Percentiles rank a stretch among this genome's conserved stretches.
Conservation (phyloP, 192 early-diverging fungal genomes). For the Backusella westeae region DNA sequence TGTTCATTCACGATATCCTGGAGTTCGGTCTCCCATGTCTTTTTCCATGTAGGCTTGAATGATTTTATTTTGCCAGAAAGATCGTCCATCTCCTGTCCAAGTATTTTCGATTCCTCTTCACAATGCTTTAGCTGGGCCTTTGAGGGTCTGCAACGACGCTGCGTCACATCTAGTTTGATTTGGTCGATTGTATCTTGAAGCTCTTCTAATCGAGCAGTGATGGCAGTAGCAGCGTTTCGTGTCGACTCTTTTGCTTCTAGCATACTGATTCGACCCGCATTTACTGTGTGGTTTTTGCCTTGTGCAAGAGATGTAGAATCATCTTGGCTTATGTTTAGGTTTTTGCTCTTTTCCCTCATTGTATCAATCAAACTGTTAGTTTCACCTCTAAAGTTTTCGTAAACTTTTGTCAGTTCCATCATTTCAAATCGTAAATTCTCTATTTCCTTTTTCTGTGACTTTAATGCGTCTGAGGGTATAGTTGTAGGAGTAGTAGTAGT, state of each 20-base stretch:
- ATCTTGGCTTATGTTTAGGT: not conserved
- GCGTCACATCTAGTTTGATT: constrained; percentile 68
- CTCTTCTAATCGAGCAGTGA: constrained; percentile 51
- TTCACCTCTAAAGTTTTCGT: not conserved
- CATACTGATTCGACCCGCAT: not conserved
- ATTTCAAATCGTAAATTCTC: not conserved
- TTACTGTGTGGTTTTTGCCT: not conserved
- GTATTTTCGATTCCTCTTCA: constrained; percentile 41
- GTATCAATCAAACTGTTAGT: not conserved
- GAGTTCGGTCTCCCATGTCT: constrained; percentile 77
- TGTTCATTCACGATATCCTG: constrained; percentile 76
- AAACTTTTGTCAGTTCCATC: not conserved
- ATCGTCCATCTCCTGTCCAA: constrained; percentile 42
- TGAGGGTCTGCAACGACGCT: constrained; percentile 61
- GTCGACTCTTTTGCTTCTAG: not conserved
- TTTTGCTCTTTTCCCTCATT: not conserved
- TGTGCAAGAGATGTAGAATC: not conserved
- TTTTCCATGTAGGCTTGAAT: constrained; percentile 65
- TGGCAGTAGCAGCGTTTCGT: not conserved
- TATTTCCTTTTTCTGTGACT: not conserved
- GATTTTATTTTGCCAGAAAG: constrained; percentile 57
- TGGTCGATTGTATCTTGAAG: constrained; percentile 64
- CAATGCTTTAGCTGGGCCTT: constrained; percentile 47
- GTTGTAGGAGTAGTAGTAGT: not conserved
- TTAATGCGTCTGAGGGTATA: not conserved